Conservation (phyloP, 441 rosid genomes). For the Gossypium davidsonii region DNA sequence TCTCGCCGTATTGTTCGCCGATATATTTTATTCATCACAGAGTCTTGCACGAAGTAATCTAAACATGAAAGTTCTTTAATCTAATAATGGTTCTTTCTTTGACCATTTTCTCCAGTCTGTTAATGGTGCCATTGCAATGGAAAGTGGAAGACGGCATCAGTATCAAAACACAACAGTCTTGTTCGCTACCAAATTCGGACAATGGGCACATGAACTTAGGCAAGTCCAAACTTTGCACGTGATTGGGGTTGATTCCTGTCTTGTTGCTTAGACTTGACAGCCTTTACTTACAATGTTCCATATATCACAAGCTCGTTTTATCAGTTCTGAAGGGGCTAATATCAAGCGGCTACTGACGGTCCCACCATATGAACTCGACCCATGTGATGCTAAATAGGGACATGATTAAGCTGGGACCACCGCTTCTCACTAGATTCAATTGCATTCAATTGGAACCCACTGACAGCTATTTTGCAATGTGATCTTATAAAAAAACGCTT, state of each 20-base stretch:
- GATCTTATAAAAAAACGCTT: neutral
- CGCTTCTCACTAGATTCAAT: neutral
- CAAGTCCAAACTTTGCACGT: neutral
- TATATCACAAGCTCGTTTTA: neutral
- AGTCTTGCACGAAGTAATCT: too few relatives aligned
- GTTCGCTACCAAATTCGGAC: neutral
- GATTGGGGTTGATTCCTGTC: neutral
- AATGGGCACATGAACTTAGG: neutral
- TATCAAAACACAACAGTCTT: neutral
- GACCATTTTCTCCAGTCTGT: neutral
- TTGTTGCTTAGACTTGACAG: neutral
- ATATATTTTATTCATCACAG: too few relatives aligned
- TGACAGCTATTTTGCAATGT: neutral
- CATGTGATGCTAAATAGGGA: slow-evolving; percentile 6
- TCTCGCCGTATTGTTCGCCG: too few relatives aligned
- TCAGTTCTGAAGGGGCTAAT: neutral
- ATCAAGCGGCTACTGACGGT: neutral
- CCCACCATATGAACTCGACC: slow-evolving; percentile 8
- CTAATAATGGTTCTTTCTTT: neutral
- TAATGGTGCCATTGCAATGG: neutral
- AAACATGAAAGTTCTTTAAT: neutral
- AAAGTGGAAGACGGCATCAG: neutral
- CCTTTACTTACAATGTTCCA: neutral
- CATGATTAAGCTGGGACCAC: neutral
- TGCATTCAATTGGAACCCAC: neutral